Evolutionary conservation across 2,329 filamentous ascomycete species (phyloP).

Genomic region (Xylariaceae sp.): DNA sequence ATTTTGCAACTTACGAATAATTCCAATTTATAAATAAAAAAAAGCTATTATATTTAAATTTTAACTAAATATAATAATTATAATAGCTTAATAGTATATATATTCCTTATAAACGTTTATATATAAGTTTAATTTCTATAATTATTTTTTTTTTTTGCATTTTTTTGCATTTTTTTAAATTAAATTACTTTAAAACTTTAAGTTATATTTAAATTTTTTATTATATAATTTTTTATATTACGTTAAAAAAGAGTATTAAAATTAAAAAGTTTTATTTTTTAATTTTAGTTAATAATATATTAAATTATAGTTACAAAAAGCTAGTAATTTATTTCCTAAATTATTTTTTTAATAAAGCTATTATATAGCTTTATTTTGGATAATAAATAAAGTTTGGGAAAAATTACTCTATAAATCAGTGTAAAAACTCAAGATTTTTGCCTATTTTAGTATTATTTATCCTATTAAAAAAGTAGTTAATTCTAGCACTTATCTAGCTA

Average conservation of each 20-base stretch:
- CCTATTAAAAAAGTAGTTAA: too few species aligned
- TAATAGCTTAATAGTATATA: not conserved
- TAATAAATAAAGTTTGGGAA: too few species aligned
- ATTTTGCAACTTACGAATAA: too few species aligned
- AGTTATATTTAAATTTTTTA: not conserved
- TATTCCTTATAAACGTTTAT: not conserved
- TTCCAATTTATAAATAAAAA: too few species aligned
- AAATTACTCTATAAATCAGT: too few species aligned
- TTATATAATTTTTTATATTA: constrained; percentile 1
- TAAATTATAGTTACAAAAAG: constrained; percentile 4
- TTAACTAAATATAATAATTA: too few species aligned
- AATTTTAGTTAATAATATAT: constrained; percentile 1
- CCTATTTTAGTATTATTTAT: not conserved
- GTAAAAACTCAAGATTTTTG: too few species aligned
- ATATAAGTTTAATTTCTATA: too few species aligned
- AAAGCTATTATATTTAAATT: too few species aligned
- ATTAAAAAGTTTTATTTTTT: constrained; percentile 2
- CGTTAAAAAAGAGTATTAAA: constrained; percentile 3
- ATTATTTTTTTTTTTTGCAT: not conserved
- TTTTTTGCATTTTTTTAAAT: not conserved
- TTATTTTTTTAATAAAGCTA: too few species aligned
- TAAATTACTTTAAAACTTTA: not conserved
- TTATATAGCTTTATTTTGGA: too few species aligned
- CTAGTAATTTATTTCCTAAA: not conserved
- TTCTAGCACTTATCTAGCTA: too few species aligned